phyloP scores from a whole-genome alignment of 202 grass and related monocot species.

The Miscanthus sacchariflorus region DNA sequence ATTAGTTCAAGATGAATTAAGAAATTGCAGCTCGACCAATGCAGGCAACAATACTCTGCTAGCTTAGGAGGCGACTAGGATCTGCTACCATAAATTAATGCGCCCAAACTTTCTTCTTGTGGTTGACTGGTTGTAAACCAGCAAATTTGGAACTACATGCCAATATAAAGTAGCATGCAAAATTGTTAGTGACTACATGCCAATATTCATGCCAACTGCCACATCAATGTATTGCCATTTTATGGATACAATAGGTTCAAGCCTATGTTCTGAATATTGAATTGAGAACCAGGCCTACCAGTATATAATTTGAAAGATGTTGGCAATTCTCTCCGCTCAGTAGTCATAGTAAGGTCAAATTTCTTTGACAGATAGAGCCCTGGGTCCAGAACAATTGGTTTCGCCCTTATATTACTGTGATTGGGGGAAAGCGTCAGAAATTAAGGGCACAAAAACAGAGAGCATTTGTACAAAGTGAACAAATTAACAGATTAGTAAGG shows the following conservation, averaged over 20 bases:
- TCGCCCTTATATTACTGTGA: slow-evolving; percentile 75
- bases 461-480: slow-evolving; percentile 29
- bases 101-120: neutral
- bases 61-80: neutral
- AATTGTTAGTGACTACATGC: neutral
- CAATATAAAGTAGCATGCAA: neutral
- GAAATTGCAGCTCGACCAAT: neutral
- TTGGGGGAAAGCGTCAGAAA: slow-evolving; percentile 19
- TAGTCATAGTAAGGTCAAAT: slow-evolving; percentile 77
- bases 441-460: neutral
- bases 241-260: slow-evolving; percentile 21
- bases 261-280: slow-evolving; percentile 17
- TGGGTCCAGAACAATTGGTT: slow-evolving; percentile 87
- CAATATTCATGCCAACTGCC: neutral
- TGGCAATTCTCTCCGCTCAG: slow-evolving; percentile 78
- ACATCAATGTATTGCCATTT: slow-evolving; percentile 20
- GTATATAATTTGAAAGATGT: slow-evolving; percentile 96
- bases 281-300: slow-evolving; percentile 55
- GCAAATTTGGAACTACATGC: neutral
- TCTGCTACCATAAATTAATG: neutral
- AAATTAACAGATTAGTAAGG: slow-evolving; percentile 8
- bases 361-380: slow-evolving; percentile 97
- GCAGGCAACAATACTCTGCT: neutral
- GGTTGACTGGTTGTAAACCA: neutral
- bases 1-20: slow-evolving; percentile 1